Conservation (phyloP, 176 grass and related monocot genomes). For the Tillandsia fasciculata region DNA sequence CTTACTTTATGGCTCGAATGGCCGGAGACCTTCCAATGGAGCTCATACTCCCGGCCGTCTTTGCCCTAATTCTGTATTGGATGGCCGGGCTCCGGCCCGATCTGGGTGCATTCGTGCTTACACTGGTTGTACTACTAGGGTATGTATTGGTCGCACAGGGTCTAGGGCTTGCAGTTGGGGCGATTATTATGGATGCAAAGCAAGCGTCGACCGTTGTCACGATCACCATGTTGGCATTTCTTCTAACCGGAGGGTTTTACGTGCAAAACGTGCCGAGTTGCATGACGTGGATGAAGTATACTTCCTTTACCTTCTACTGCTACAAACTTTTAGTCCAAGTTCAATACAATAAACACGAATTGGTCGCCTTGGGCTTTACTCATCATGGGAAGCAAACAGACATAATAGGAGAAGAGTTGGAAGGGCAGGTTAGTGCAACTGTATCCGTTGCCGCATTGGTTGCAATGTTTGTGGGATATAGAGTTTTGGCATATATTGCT, state of each 20-base stretch:
- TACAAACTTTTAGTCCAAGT: constrained; percentile 69
- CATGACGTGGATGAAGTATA: constrained; percentile 88
- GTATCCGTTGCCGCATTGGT: constrained; percentile 35
- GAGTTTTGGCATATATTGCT: constrained; percentile 65
- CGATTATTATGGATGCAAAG: constrained; percentile 86
- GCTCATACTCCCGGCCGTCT: constrained; percentile 61
- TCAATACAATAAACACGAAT: constrained; percentile 45
- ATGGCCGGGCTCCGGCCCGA: constrained; percentile 74
- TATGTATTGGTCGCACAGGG: constrained; percentile 86
- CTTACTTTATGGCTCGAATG: constrained; percentile 76
- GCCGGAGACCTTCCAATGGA: constrained; percentile 94
- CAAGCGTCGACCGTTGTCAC: constrained; percentile 69
- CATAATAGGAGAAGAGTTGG: background rate
- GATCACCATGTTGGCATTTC: constrained; percentile 75
- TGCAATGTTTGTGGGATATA: constrained; percentile 71
- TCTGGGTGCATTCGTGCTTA: constrained; percentile 51
- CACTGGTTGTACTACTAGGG: constrained; percentile 38
- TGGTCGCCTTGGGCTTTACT: constrained; percentile 4
- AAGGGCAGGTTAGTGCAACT: constrained; percentile 12
- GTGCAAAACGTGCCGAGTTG: constrained; percentile 62
- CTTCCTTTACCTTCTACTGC: constrained; percentile 91
- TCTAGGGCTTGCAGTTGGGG: constrained; percentile 66
- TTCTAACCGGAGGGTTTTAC: constrained; percentile 89
- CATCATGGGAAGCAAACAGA: constrained; percentile 5
- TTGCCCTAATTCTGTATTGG: constrained; percentile 69